Percentiles rank a stretch among this genome's conserved stretches.
Evolutionary conservation across 345 rosid species (phyloP).

Genomic region (Aethionema arabicum): DNA sequence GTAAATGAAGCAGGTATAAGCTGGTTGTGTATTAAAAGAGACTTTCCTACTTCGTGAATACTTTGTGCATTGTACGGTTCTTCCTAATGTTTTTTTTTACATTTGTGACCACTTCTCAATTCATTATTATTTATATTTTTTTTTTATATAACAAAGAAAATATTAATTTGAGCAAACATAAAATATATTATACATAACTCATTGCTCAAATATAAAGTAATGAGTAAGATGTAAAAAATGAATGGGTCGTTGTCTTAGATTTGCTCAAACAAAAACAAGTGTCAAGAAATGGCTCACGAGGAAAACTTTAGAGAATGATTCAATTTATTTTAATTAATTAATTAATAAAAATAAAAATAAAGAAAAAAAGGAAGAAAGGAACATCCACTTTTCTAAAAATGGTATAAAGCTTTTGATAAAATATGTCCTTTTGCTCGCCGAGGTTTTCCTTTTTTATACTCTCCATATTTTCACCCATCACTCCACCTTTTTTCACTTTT

Average conservation of each 20-base stretch:
- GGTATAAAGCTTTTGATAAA: slow-evolving; percentile 38
- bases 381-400: slow-evolving; percentile 39
- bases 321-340: neutral
- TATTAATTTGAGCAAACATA: slow-evolving; percentile 32
- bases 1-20: slow-evolving; percentile 29
- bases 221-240: slow-evolving; percentile 5
- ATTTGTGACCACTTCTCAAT: slow-evolving; percentile 6
- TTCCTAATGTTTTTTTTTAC: slow-evolving; percentile 27
- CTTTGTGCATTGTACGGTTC: slow-evolving; percentile 31
- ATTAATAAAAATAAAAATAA: slow-evolving; percentile 6
- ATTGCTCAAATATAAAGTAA: too few relatives aligned
- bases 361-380: slow-evolving; percentile 25
- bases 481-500: slow-evolving; percentile 8
- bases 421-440: slow-evolving; percentile 36
- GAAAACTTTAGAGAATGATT: slow-evolving; percentile 15
- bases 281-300: slow-evolving; percentile 38
- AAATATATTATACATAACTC: slow-evolving; percentile 21
- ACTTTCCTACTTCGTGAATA: slow-evolving; percentile 38
- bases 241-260: slow-evolving; percentile 34
- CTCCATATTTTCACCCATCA: slow-evolving; percentile 32
- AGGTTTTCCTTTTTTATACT: slow-evolving; percentile 37
- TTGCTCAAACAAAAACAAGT: slow-evolving; percentile 31
- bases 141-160: too few relatives aligned
- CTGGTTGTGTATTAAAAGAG: slow-evolving; percentile 38
- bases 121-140: too few relatives aligned